Conservation (phyloP, 2,329 filamentous ascomycete species). For the Pyricularia pennisetigena region DNA sequence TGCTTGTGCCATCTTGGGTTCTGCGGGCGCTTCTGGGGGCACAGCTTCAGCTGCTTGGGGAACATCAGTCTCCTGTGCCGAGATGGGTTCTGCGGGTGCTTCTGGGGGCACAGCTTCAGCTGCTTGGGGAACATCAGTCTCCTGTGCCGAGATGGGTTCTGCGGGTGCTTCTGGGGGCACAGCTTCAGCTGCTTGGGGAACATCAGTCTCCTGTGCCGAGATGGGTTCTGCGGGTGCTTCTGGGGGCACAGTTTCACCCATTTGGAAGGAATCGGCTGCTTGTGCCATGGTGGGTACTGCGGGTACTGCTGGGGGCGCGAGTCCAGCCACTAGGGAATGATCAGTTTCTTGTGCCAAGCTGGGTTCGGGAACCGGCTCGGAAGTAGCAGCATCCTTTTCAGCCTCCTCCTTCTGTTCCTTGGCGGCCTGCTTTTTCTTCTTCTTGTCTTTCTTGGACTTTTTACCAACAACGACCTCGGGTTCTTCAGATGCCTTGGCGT, state of each 20-base stretch:
- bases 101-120: not conserved
- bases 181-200: not conserved
- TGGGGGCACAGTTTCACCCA: too few species aligned
- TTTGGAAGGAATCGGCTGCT: not conserved
- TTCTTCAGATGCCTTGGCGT: not conserved
- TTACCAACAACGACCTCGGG: not conserved
- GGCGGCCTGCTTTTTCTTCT: not conserved
- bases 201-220: not conserved
- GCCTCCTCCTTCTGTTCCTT: not conserved
- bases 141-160: not conserved
- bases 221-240: not conserved
- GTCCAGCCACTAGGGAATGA: not conserved
- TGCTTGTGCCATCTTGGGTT: not conserved
- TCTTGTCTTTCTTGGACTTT: conserved; percentile 4
- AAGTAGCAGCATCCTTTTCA: not conserved
- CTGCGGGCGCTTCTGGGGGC: not conserved
- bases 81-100: too few species aligned
- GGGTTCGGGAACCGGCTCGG: not conserved
- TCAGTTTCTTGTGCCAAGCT: not conserved
- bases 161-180: not conserved
- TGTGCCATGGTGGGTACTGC: too few species aligned
- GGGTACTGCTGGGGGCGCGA: too few species aligned
- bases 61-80: too few species aligned
- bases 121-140: not conserved
- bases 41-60: not conserved